A percentile compares a stretch with the other conserved stretches of the same genome.
Conservation (phyloP, 2,329 filamentous ascomycete species). For the Trichophaea hybrida region DNA sequence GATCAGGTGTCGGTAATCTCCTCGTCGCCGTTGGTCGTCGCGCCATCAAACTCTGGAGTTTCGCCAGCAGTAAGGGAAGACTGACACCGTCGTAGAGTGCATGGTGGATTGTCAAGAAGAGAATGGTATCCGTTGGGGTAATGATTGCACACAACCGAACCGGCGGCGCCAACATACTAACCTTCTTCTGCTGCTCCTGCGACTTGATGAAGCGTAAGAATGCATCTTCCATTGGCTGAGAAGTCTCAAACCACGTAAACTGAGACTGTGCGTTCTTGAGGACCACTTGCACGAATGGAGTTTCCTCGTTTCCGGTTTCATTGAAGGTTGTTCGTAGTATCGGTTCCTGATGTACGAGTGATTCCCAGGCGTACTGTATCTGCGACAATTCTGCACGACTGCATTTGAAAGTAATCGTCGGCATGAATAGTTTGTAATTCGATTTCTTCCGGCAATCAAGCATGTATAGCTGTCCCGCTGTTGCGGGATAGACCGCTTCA, state of each 20-base stretch:
- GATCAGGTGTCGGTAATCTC: constrained; percentile 3
- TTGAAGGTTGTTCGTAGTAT: constrained; percentile 58
- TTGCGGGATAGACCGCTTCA: constrained; percentile 49
- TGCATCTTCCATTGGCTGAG: constrained; percentile 5
- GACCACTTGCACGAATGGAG: constrained; percentile 51
- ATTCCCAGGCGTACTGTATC: constrained; percentile 47
- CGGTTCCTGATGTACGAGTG: constrained; percentile 41
- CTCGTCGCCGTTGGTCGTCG: neutral
- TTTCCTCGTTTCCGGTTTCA: constrained; percentile 34
- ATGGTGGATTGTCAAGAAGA: constrained; percentile 57
- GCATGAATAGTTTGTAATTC: constrained; percentile 53
- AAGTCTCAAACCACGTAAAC: constrained; percentile 16
- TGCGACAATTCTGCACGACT: constrained; percentile 31
- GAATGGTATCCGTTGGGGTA: constrained; percentile 14
- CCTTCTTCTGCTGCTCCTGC: constrained; percentile 12
- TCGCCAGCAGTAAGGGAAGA: constrained; percentile 47
- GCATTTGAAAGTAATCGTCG: constrained; percentile 51
- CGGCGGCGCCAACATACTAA: constrained; percentile 10
- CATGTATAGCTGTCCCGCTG: constrained; percentile 70
- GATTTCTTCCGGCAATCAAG: constrained; percentile 60
- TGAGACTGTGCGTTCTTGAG: constrained; percentile 31
- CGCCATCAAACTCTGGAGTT: constrained; percentile 37
- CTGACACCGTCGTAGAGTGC: constrained; percentile 79
- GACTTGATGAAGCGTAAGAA: constrained; percentile 11
- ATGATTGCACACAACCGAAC: constrained; percentile 14